Evolutionary conservation across 257 asterid genomes (phyloP).

Genomic region (Sherardia arvensis): DNA sequence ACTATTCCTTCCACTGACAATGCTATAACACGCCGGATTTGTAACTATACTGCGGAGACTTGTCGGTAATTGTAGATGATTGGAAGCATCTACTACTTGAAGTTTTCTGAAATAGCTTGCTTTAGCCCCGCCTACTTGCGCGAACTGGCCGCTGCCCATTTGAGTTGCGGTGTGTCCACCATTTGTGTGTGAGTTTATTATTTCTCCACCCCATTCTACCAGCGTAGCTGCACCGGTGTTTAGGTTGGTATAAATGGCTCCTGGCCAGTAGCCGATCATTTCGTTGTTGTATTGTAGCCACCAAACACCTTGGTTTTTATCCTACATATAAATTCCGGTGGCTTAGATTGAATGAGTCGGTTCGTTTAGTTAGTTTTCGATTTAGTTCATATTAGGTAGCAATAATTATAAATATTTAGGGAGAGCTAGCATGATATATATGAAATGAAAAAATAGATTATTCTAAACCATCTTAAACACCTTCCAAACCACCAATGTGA

Average conservation of each 20-base stretch:
- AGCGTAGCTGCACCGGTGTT: conserved; percentile 48
- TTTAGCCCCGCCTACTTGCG: conserved; percentile 6
- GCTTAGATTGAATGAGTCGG: too few relatives aligned
- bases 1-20: background rate
- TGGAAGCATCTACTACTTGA: conserved; percentile 6
- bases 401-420: too few relatives aligned
- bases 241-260: conserved; percentile 42
- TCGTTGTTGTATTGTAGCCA: conserved; percentile 59
- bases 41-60: background rate
- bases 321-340: conserved; percentile 40
- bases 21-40: background rate
- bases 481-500: conserved; percentile 87
- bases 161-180: conserved; percentile 17
- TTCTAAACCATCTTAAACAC: conserved; percentile 21
- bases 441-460: too few relatives aligned
- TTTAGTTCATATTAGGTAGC: too few relatives aligned
- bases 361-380: too few relatives aligned
- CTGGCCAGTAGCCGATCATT: conserved; percentile 77
- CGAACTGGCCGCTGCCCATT: conserved; percentile 21
- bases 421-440: too few relatives aligned
- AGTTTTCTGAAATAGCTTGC: conserved; percentile 13
- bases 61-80: background rate
- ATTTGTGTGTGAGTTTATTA: background rate
- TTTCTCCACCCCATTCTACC: conserved; percentile 45
- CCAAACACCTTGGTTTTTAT: conserved; percentile 70